A percentile compares a stretch with the other conserved stretches of the same genome.
Evolutionary conservation across 2,329 filamentous ascomycete genomes (phyloP).

Genomic region (Aspergillus neoniger): DNA sequence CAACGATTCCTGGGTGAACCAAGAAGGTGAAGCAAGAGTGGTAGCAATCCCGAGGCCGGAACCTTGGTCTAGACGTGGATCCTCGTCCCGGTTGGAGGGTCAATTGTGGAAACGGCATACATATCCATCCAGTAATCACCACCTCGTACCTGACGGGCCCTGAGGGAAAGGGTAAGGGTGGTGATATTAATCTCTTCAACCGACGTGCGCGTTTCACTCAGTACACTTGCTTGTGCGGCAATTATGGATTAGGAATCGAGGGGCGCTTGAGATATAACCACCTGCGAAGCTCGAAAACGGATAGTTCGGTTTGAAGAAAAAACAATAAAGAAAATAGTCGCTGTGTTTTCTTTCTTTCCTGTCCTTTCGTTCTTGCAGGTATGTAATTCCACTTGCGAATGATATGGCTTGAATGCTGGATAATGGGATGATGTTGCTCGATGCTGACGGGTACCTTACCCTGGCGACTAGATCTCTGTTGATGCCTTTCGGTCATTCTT

Average conservation of each 20-base stretch:
- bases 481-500: slow-evolving; percentile 13
- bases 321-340: not conserved
- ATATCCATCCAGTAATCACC: not conserved
- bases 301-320: not conserved
- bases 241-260: slow-evolving; percentile 12
- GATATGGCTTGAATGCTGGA: not conserved
- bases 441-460: not conserved
- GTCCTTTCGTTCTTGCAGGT: slow-evolving; percentile 13
- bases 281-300: not conserved
- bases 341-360: not conserved
- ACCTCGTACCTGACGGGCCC: not conserved
- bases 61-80: slow-evolving; percentile 21
- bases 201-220: not conserved
- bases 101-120: slow-evolving; percentile 1
- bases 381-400: not conserved
- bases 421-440: not conserved
- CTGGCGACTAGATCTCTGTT: slow-evolving; percentile 1
- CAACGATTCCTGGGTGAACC: too few species aligned
- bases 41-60: slow-evolving; percentile 16
- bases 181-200: not conserved
- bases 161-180: not conserved
- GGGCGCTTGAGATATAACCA: not conserved
- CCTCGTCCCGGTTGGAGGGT: slow-evolving; percentile 9
- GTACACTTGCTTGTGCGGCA: not conserved
- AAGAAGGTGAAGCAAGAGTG: not conserved